Base-by-base conservation (phyloP, 148 eudicot genomes). In the Gaultheria prostrata region DNA sequence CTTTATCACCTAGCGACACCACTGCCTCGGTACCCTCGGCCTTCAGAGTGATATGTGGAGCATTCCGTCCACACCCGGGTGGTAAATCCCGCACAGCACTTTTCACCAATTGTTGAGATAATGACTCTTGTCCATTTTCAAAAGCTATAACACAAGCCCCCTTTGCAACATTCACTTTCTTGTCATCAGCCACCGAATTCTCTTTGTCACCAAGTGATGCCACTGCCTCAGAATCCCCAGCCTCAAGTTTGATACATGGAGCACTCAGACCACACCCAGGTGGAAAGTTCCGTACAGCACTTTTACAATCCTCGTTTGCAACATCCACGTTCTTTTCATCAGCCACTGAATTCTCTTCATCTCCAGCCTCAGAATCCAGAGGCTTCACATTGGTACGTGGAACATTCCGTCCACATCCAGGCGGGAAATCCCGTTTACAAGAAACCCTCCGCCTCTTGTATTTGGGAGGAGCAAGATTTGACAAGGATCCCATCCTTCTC, bases 211-310 rank as follows among this genome's bases (percentile, higher is more conserved):
- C 82, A 84, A 3, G 69, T 49, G 65, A 75, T 21, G 83, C 32
- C 20, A 33, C 54, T 24, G 53, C 48, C 70, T 76, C 73, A 50
- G n/a, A 85, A 82, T 81, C 83, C 53, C 77, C 72, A 39, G 83
- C 53, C 43, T 39, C 61, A 56, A n/a, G 28, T 79, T 82, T 63
- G 18, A 88, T 9, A 3, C 17, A 50, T 4, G 77, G 56, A 59
- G 87, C 86, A 89, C 85, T 78, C 32, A 86, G 90, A 46, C 98
- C 98, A 87, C 97, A 95, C 2, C 90, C 89, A 56, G 88, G 90
- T n/a, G 98, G 98, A 85, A 90, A 96, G 86, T 89, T 90, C 75
- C 97, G 91, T 57, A 87, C 77, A 2, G 92, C 90, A 46, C 89
- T 20, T 20, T 20, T n/a, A 54, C 85, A 81, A 82, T 79, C 86